Conservation (phyloP, 2,329 filamentous ascomycete species). For the Aspergillus pseudoterreus region DNA sequence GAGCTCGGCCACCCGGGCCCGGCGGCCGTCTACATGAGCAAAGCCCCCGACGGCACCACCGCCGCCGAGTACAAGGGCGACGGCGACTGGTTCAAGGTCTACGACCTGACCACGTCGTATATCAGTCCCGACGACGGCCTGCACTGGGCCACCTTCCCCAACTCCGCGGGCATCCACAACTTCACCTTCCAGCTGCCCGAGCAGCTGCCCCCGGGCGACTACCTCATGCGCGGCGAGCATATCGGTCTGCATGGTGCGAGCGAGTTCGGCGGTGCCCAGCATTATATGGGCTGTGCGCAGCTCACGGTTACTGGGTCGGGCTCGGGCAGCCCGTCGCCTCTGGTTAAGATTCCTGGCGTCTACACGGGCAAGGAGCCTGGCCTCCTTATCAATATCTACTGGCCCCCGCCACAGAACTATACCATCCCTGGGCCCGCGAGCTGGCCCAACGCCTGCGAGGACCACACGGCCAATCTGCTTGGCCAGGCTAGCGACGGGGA, state of each 20-base stretch:
- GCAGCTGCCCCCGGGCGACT: conserved; percentile 1
- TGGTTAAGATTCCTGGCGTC: conserved; percentile 4
- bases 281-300: conserved; percentile 7
- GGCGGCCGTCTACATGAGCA: conserved; percentile 5
- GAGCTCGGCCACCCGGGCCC: conserved; percentile 2
- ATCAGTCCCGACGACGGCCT: neutral
- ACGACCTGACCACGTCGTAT: conserved; percentile 3
- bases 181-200: conserved; percentile 4
- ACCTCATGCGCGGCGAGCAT: conserved; percentile 5
- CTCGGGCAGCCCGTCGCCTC: conserved; percentile 1
- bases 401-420: conserved; percentile 1
- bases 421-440: conserved; percentile 5
- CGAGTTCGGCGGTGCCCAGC: conserved; percentile 2
- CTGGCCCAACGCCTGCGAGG: conserved; percentile 5
- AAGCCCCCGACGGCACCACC: conserved; percentile 1
- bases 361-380: conserved; percentile 4
- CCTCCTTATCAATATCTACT: conserved; percentile 2
- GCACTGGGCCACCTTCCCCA: conserved; percentile 1
- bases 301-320: conserved; percentile 3
- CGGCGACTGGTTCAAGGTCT: conserved; percentile 7
- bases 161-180: neutral
- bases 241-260: conserved; percentile 3
- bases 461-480: conserved; percentile 3
- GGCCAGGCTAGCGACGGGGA: neutral
- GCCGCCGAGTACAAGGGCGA: conserved; percentile 2